A percentile compares a stretch with the other conserved stretches of the same genome.
phyloP scores from a whole-genome alignment of 2,329 filamentous ascomycete genomes.

The Arthrobotrys conoides region DNA sequence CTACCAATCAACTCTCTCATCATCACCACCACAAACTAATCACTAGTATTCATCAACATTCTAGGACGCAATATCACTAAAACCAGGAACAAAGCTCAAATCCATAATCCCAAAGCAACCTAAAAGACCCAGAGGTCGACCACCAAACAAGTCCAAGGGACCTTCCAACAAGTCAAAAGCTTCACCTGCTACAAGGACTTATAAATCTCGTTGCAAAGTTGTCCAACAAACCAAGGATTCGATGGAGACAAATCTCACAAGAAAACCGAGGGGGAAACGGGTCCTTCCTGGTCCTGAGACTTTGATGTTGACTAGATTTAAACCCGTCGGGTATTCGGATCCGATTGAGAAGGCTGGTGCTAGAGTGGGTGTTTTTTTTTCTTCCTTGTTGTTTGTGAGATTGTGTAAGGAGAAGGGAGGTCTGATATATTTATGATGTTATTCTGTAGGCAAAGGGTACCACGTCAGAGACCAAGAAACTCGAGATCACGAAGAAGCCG shows the following conservation, averaged over 20 bases:
- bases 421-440: not conserved
- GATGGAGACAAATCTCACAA: not conserved
- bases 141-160: not conserved
- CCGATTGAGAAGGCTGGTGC: not conserved
- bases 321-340: slow-evolving; percentile 11
- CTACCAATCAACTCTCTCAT: not conserved
- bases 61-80: not conserved
- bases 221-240: not conserved
- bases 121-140: not conserved
- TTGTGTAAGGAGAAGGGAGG: not conserved
- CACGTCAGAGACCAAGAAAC: not conserved
- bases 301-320: slow-evolving; percentile 3
- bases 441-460: not conserved
- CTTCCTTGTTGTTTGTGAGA: not conserved
- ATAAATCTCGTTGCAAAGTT: not conserved
- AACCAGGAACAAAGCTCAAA: not conserved
- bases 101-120: not conserved
- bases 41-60: not conserved
- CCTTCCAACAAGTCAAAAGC: not conserved
- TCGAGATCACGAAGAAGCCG: not conserved
- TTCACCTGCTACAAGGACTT: not conserved
- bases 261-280: slow-evolving; percentile 4
- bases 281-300: slow-evolving; percentile 17
- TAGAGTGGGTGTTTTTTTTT: not conserved
- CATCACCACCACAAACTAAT: not conserved